These are phyloP conservation scores for Sporothrix brasiliensis DNA, from an alignment of 2,329 filamentous ascomycete species.

Conservation along the genomic window DNA sequence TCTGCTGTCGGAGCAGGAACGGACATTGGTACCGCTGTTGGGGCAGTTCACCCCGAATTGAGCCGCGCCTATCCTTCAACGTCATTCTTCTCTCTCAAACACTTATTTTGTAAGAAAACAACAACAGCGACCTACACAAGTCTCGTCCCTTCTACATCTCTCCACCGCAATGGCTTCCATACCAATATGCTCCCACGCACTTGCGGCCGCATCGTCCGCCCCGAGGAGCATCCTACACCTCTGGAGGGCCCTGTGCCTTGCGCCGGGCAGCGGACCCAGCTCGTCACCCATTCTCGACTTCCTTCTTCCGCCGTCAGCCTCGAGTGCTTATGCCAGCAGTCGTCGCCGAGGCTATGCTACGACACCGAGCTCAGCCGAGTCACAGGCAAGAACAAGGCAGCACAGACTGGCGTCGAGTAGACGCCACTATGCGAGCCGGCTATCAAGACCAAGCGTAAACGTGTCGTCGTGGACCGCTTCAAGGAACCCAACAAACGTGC, in stretches of 20 bases:
- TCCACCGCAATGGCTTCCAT: slow-evolving; percentile 14
- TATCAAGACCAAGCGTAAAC: not conserved
- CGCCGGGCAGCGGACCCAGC: slow-evolving; percentile 27
- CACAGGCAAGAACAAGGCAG: not conserved
- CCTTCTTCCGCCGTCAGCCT: slow-evolving; percentile 44
- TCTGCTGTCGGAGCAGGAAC: not conserved
- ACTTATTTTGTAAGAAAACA: not conserved
- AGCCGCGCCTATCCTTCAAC: not conserved
- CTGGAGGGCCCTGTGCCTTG: not conserved
- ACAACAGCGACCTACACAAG: not conserved
- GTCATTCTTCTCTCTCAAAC: not conserved
- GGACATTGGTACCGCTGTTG: not conserved
- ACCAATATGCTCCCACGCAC: slow-evolving; percentile 12
- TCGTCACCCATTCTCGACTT: slow-evolving; percentile 47
- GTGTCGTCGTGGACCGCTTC: not conserved
- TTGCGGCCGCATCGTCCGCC: slow-evolving; percentile 8
- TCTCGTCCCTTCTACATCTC: not conserved
- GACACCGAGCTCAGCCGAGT: not conserved
- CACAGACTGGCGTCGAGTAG: not conserved
- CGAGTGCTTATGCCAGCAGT: not conserved
- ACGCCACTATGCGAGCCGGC: not conserved
- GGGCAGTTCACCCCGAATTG: not conserved
- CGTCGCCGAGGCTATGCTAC: slow-evolving; percentile 4
- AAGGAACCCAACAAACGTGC: not conserved
- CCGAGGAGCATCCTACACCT: not conserved